These are phyloP conservation scores for Botrytis deweyae DNA, from an alignment of 2,329 filamentous ascomycete genomes.

Conservation along the genomic window DNA sequence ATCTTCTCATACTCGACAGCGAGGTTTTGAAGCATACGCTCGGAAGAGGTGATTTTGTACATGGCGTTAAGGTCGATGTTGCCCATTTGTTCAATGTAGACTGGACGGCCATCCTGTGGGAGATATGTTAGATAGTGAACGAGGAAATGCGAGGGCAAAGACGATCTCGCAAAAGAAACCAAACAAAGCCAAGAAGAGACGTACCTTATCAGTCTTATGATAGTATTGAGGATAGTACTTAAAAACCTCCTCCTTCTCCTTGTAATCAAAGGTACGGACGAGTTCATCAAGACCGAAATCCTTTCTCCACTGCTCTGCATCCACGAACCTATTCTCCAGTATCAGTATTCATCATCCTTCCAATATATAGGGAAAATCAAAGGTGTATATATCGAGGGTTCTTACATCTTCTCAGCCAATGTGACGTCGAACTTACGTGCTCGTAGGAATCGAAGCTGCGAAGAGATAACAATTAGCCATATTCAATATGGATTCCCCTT, in stretches of 20 bases:
- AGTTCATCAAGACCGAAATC: conserved; percentile 82
- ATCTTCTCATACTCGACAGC: conserved; percentile 98
- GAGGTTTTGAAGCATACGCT: conserved; percentile 95
- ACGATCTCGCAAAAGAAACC: background rate
- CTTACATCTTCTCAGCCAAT: conserved; percentile 83
- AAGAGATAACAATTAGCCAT: conserved; percentile 1
- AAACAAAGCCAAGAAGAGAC: background rate
- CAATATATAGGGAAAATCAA: background rate
- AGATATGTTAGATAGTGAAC: conserved; percentile 2
- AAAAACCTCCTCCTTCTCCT: conserved; percentile 79
- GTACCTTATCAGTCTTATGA: conserved; percentile 88
- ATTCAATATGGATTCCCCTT: background rate
- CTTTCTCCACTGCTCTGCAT: conserved; percentile 87
- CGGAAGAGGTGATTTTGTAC: conserved; percentile 87
- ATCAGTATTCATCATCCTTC: conserved; percentile 23
- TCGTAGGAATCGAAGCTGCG: conserved; percentile 80
- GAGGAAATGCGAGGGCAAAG: background rate
- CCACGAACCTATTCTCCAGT: conserved; percentile 68
- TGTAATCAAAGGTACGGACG: conserved; percentile 79
- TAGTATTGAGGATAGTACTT: conserved; percentile 98
- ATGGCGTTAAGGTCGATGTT: conserved; percentile 87
- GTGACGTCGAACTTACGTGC: conserved; percentile 94
- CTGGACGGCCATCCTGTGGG: conserved; percentile 81
- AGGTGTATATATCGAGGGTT: conserved; percentile 6
- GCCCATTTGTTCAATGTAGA: conserved; percentile 96